A percentile compares a stretch with the other conserved stretches of the same genome.
Conservation (phyloP, 164 flowering plant genomes). For the Sedum album region DNA sequence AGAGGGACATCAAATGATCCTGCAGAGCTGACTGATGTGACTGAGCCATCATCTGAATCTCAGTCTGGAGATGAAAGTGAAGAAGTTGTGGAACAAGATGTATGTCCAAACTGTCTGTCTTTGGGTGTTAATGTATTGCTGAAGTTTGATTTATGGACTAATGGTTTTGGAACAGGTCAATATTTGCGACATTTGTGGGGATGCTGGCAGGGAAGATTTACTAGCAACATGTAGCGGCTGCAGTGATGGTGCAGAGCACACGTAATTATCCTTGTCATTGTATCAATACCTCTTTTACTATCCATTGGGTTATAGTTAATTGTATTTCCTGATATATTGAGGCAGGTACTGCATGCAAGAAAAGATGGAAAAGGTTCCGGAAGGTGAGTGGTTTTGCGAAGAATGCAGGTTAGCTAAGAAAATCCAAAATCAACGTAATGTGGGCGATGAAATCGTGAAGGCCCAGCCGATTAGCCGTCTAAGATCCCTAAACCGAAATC, state of each 20-base stretch:
- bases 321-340: slow-evolving; percentile 13
- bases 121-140: not conserved
- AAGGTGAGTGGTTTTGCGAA: slow-evolving; percentile 88
- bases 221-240: slow-evolving; percentile 90
- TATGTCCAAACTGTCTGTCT: slow-evolving; percentile 25
- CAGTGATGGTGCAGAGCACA: slow-evolving; percentile 98
- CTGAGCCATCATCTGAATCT: slow-evolving; percentile 22
- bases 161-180: slow-evolving; percentile 54
- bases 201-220: slow-evolving; percentile 92
- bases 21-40: slow-evolving; percentile 15
- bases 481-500: slow-evolving; percentile 14
- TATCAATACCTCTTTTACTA: not conserved
- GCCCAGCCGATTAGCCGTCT: slow-evolving; percentile 14
- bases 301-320: not conserved
- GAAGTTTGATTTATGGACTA: not conserved
- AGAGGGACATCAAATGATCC: slow-evolving; percentile 14
- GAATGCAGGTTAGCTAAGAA: slow-evolving; percentile 52
- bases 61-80: slow-evolving; percentile 37
- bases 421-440: not conserved
- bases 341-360: slow-evolving; percentile 85
- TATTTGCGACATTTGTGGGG: slow-evolving; percentile 98
- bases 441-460: slow-evolving; percentile 29
- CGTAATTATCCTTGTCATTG: slow-evolving; percentile 38
- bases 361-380: slow-evolving; percentile 70
- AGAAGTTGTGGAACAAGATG: slow-evolving; percentile 69